phyloP scores from a whole-genome alignment of 2,329 filamentous ascomycete genomes.

The Sclerotiophoma versabilis region DNA sequence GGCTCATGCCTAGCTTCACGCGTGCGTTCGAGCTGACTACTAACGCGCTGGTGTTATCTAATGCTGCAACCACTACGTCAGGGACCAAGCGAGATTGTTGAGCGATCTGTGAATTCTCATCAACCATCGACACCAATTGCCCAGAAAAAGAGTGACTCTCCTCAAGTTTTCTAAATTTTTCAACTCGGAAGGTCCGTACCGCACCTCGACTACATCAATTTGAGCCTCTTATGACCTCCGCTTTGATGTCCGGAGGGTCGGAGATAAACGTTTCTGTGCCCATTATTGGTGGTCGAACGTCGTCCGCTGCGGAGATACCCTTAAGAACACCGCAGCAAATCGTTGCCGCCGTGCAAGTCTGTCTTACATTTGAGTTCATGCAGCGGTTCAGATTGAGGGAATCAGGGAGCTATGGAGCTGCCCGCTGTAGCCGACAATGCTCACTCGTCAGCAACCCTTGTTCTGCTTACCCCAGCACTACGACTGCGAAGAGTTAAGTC shows the following conservation, averaged over 20 bases:
- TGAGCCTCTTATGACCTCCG: background rate
- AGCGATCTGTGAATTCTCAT: background rate
- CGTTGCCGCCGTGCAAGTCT: too few species aligned
- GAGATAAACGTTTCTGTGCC: background rate
- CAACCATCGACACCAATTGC: background rate
- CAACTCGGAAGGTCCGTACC: background rate
- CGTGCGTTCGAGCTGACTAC: background rate
- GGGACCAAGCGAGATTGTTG: background rate
- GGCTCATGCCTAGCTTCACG: background rate
- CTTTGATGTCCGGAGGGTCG: background rate
- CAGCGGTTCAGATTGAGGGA: background rate
- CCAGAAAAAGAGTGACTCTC: too few species aligned
- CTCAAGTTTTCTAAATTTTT: background rate
- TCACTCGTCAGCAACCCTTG: background rate
- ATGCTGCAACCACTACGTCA: constrained; percentile 3
- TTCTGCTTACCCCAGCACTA: constrained; percentile 10
- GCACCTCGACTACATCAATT: too few species aligned
- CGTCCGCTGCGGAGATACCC: too few species aligned
- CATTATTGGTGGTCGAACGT: too few species aligned
- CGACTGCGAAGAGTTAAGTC: background rate
- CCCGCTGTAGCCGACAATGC: background rate
- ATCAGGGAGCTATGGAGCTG: background rate
- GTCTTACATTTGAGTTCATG: background rate
- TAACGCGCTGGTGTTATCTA: background rate
- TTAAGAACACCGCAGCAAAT: too few species aligned